Evolutionary conservation across 1,284 basidiomycete genomes (phyloP).

Genomic region (Pseudozyma tsukubaensis): DNA sequence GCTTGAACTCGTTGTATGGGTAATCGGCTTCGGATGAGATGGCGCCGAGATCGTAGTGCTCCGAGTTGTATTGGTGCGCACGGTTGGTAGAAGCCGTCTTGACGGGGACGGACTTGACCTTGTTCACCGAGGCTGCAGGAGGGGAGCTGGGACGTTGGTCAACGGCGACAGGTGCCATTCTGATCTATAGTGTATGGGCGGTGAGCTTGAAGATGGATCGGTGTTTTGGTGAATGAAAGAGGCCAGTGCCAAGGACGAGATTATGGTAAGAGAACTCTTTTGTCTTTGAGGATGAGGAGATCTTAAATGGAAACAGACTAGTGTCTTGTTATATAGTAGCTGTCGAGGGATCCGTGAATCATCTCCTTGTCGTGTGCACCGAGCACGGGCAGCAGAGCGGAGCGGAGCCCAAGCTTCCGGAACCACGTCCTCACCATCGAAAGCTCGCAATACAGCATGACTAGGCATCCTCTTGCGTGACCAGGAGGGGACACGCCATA

Average conservation of each 20-base stretch:
- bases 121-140: conserved; percentile 12
- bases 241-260: not conserved
- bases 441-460: not conserved
- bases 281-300: not conserved
- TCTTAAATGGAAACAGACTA: not conserved
- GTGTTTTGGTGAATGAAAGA: not conserved
- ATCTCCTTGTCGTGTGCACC: not conserved
- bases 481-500: conserved; percentile 17
- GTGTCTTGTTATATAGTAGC: not conserved
- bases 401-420: too few relatives aligned
- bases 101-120: conserved; percentile 7
- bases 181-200: not conserved
- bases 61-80: conserved; percentile 24
- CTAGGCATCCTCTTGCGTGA: conserved; percentile 32
- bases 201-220: not conserved
- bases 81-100: conserved; percentile 26
- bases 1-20: conserved; percentile 57
- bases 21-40: conserved; percentile 45
- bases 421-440: too few relatives aligned
- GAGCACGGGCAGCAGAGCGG: too few relatives aligned
- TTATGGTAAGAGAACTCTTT: not conserved
- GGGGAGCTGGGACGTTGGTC: conserved; percentile 33
- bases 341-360: not conserved
- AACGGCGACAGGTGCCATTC: conserved; percentile 46
- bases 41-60: conserved; percentile 46